Conservation (phyloP, 2,329 filamentous ascomycete genomes). For the Ceratocystis cubensis region DNA sequence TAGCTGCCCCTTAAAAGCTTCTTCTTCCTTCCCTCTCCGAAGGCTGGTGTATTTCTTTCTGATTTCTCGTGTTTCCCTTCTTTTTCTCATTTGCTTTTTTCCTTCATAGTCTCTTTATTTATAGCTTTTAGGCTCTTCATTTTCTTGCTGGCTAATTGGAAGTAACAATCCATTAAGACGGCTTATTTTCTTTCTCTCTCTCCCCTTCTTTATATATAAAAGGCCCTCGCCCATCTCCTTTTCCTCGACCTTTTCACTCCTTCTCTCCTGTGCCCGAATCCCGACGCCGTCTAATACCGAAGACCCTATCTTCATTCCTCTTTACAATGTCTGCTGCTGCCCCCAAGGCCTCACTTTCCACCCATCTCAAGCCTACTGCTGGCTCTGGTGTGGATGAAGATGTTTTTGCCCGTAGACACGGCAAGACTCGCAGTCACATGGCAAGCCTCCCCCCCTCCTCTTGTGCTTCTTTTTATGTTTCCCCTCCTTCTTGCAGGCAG, state of each 20-base stretch:
- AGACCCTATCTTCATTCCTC: constrained; percentile 11
- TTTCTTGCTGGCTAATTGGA: constrained; percentile 4
- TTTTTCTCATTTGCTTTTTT: constrained; percentile 15
- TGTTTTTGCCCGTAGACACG: constrained; percentile 49
- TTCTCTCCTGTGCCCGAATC: constrained; percentile 14
- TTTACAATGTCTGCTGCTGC: constrained; percentile 47
- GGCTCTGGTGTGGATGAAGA: constrained; percentile 34
- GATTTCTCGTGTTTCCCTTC: constrained; percentile 9
- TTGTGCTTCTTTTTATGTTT: not conserved
- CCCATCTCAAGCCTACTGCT: constrained; percentile 58
- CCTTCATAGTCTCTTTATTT: constrained; percentile 10
- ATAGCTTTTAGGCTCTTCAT: constrained; percentile 11
- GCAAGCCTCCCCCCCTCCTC: constrained; percentile 39
- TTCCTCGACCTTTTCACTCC: constrained; percentile 4
- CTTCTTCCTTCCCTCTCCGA: constrained; percentile 14
- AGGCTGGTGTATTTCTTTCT: not conserved
- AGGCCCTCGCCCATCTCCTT: not conserved
- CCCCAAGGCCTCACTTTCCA: constrained; percentile 60
- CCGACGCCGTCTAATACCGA: constrained; percentile 20
- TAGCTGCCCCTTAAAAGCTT: constrained; percentile 20
- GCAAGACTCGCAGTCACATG: constrained; percentile 78
- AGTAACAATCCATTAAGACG: not conserved
- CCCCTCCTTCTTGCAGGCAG: not conserved
- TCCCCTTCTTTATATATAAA: not conserved
- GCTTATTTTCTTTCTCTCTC: not conserved